These are phyloP conservation scores for Cercospora sojina DNA, from an alignment of 2,329 filamentous ascomycete species.

Conservation along the genomic window DNA sequence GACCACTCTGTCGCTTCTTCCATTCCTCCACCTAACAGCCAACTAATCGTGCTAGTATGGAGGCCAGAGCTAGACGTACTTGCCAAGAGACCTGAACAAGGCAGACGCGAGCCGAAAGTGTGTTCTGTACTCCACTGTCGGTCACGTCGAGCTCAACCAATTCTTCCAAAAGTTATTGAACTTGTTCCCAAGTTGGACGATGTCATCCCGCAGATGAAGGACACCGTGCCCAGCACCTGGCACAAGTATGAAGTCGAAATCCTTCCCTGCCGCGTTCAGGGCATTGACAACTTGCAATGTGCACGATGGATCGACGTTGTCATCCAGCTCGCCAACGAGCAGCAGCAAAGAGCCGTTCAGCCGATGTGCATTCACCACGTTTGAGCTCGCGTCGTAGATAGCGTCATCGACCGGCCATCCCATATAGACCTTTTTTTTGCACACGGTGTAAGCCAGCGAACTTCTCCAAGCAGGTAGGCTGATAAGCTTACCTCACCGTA, in stretches of 20 bases:
- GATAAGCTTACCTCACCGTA: neutral
- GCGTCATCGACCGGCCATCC: conserved; percentile 13
- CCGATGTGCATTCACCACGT: conserved; percentile 11
- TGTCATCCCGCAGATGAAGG: neutral
- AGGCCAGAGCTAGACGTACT: neutral
- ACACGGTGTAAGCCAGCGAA: neutral
- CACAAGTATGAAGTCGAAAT: conserved; percentile 14
- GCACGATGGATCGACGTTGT: conserved; percentile 14
- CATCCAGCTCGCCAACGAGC: conserved; percentile 14
- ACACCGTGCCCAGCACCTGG: conserved; percentile 12
- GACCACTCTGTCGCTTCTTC: neutral
- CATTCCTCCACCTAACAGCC: neutral
- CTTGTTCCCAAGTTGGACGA: neutral
- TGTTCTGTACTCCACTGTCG: neutral
- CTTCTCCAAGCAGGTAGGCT: neutral
- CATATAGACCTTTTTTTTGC: conserved; percentile 8
- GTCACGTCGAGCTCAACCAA: conserved; percentile 2
- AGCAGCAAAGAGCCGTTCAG: conserved; percentile 8
- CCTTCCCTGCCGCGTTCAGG: conserved; percentile 13
- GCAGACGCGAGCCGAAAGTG: neutral
- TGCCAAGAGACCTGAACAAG: neutral
- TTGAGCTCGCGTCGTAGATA: conserved; percentile 7
- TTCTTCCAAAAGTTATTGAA: conserved; percentile 11
- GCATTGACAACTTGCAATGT: conserved; percentile 18
- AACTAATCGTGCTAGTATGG: neutral